Evolutionary conservation across 2,329 filamentous ascomycete species (phyloP).

Genomic region (Hypoxylon sp.): DNA sequence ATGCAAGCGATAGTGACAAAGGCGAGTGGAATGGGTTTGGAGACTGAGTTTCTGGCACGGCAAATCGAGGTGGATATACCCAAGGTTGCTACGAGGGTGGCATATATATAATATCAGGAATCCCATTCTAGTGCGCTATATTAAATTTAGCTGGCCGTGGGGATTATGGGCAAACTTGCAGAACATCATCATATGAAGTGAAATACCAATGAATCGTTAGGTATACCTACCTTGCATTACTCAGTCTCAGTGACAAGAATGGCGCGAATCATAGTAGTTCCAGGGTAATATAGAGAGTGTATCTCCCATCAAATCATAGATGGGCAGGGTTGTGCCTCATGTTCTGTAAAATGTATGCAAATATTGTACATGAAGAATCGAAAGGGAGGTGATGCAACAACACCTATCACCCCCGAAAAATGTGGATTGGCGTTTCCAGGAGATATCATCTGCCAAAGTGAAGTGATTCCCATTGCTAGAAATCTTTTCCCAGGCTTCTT

Average conservation of each 20-base stretch:
- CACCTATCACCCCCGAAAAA: slow-evolving; percentile 1
- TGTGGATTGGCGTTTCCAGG: background rate
- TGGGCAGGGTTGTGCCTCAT: slow-evolving; percentile 21
- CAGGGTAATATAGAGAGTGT: background rate
- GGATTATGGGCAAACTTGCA: too few species aligned
- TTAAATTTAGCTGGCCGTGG: too few species aligned
- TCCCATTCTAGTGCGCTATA: background rate
- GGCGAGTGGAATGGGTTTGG: slow-evolving; percentile 53
- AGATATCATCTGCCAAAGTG: background rate
- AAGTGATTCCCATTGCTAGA: slow-evolving; percentile 18
- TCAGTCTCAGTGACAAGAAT: too few species aligned
- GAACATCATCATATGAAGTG: too few species aligned
- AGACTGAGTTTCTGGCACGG: slow-evolving; percentile 45
- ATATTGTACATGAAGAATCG: slow-evolving; percentile 40
- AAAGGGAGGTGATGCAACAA: slow-evolving; percentile 21
- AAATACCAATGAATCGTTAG: too few species aligned
- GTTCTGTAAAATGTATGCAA: slow-evolving; percentile 27
- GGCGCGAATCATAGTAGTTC: background rate
- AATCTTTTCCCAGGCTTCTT: slow-evolving; percentile 6
- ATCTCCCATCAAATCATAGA: background rate
- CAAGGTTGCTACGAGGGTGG: background rate
- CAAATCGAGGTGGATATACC: background rate
- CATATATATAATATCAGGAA: background rate
- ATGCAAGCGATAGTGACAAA: slow-evolving; percentile 38
- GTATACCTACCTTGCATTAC: too few species aligned